Percentiles rank a stretch among this genome's conserved stretches.
These are phyloP conservation scores for Ascomycota sp. DNA, from an alignment of 2,329 filamentous ascomycete genomes.

Conservation along the genomic window DNA sequence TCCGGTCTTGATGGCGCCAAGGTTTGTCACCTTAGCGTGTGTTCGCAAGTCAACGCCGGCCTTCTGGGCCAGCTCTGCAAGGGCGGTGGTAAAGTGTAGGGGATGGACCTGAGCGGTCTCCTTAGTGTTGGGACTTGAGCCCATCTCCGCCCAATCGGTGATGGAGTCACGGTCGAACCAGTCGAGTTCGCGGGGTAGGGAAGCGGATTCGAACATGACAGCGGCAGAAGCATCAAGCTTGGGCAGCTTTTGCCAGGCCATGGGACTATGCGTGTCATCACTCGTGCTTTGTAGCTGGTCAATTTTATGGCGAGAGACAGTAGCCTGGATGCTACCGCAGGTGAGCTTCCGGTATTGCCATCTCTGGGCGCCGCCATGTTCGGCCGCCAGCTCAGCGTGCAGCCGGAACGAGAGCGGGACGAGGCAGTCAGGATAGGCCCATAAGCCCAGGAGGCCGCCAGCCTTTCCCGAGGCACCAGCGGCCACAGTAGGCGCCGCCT, in stretches of 20 bases:
- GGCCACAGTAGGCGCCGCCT: constrained; percentile 64
- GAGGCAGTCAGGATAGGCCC: constrained; percentile 73
- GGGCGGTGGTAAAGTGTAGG: constrained; percentile 69
- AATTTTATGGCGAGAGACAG: constrained; percentile 15
- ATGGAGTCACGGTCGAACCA: constrained; percentile 59
- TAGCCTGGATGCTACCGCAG: constrained; percentile 39
- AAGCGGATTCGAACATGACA: constrained; percentile 29
- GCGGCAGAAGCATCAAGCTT: constrained; percentile 33
- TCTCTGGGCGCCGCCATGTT: constrained; percentile 54
- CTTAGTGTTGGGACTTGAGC: constrained; percentile 32
- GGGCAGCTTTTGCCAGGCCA: constrained; percentile 39
- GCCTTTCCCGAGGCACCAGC: constrained; percentile 91
- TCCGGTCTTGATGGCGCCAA: constrained; percentile 31
- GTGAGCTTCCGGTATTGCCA: constrained; percentile 77
- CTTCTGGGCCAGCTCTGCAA: constrained; percentile 55
- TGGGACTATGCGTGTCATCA: too few species aligned
- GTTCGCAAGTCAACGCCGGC: constrained; percentile 47
- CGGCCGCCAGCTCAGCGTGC: constrained; percentile 64
- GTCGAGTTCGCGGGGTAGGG: constrained; percentile 58
- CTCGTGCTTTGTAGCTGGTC: constrained; percentile 8
- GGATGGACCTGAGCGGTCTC: constrained; percentile 92
- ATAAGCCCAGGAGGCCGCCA: constrained; percentile 71
- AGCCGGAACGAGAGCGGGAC: constrained; percentile 73
- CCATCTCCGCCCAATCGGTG: constrained; percentile 63
- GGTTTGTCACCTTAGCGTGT: constrained; percentile 44